These are phyloP conservation scores for Boletus rubescentipes DNA, from an alignment of 768 basidiomycete genomes.

Conservation along the genomic window DNA sequence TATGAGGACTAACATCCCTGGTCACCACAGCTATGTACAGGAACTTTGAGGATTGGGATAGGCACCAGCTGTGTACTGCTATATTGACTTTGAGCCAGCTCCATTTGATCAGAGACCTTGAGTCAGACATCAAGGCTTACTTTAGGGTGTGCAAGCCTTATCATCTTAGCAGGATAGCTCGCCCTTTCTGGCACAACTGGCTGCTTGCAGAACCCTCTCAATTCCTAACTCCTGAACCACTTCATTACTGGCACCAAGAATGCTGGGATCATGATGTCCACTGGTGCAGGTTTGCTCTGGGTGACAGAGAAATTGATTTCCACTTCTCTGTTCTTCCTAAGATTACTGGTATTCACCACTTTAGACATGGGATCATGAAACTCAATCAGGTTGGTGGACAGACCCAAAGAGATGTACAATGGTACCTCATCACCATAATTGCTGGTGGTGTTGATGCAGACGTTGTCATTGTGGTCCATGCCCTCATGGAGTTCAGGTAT, in stretches of 20 bases:
- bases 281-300: neutral
- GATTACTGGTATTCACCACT: conserved; percentile 35
- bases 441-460: conserved; percentile 20
- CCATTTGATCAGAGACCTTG: neutral
- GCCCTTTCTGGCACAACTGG: neutral
- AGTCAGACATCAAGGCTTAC: neutral
- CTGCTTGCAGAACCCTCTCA: neutral
- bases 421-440: conserved; percentile 35
- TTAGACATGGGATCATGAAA: conserved; percentile 37
- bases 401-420: conserved; percentile 39
- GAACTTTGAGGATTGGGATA: neutral
- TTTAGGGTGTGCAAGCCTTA: neutral
- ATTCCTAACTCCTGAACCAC: neutral
- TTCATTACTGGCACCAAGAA: neutral
- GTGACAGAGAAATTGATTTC: conserved; percentile 8
- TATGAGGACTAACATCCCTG: neutral
- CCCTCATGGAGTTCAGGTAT: too few relatives aligned
- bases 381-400: conserved; percentile 42
- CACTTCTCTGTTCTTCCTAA: neutral
- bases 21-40: neutral
- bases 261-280: neutral
- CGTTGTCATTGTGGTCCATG: too few relatives aligned
- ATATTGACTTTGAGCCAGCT: neutral
- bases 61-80: neutral
- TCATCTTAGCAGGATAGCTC: neutral